Evolutionary conservation across 164 flowering plant species (phyloP).

Genomic region (grape (Vitis vinifera)): DNA sequence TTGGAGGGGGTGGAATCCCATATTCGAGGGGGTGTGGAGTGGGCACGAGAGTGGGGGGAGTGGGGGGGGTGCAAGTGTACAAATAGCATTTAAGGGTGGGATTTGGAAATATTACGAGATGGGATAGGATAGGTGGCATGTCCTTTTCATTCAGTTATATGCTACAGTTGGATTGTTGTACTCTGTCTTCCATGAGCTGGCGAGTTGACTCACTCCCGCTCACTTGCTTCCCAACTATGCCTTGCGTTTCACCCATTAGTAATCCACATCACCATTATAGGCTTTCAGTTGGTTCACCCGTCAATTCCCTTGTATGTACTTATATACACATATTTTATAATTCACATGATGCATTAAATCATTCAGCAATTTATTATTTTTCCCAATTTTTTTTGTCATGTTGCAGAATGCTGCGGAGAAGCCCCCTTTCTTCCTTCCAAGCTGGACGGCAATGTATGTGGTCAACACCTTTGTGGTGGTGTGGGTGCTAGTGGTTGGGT

Average conservation of each 20-base stretch:
- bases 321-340: too few species aligned
- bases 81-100: conserved; percentile 23
- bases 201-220: conserved; percentile 10
- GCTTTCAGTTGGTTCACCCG: too few species aligned
- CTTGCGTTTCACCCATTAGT: too few species aligned
- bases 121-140: conserved; percentile 27
- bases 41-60: conserved; percentile 3
- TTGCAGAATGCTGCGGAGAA: conserved; percentile 53
- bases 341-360: neutral
- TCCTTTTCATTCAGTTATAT: conserved; percentile 44
- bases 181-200: conserved; percentile 22
- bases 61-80: conserved; percentile 4
- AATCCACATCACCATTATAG: too few species aligned
- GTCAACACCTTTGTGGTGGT: conserved; percentile 40
- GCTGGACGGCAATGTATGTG: conserved; percentile 49
- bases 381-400: neutral
- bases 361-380: neutral
- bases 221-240: too few species aligned
- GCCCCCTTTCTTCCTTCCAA: conserved; percentile 45
- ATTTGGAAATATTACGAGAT: conserved; percentile 30
- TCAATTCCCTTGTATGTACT: too few species aligned
- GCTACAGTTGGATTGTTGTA: conserved; percentile 16
- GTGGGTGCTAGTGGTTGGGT: conserved; percentile 47
- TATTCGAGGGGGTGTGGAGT: conserved; percentile 8
- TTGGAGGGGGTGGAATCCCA: conserved; percentile 19